Evolutionary conservation across 2,329 filamentous ascomycete species (phyloP), one percentile per base, ranked within the genome.

Genomic region (Gnomoniopsis sp.): DNA sequence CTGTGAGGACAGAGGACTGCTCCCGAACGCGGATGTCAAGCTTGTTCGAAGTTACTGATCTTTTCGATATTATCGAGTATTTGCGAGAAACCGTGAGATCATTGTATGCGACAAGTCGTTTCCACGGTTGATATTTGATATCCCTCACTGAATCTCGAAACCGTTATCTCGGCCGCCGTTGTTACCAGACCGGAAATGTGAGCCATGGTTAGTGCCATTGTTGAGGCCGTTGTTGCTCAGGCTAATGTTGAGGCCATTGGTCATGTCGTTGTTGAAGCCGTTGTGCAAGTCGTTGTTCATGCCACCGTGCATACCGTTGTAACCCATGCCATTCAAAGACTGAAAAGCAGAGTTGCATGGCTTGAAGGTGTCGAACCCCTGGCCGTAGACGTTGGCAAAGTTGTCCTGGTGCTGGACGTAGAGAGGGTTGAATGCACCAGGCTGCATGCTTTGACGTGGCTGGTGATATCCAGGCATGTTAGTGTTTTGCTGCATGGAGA

Each of bases 371-470:
- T 59, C 56, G 15, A 61, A 61, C 1, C 52, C 43, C 11, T 21
- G 23, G 26, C 57, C 34, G 33, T 53, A 62, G 2, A 57, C 30
- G 14, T 54, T 49, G 21, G 57, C 36, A 21, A 69, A 62, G 34
- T 63, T 68, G 48, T 72, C 69, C 55, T 64, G 65, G 48, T 66
- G 62, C 58, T 70, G 71, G 26, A 68, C 64, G 53, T 65, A 73
- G 17, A 74, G 71, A 8, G 72, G 72, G 49, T 74, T 73, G 51
- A 68, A 70, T 23, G 56, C 68, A 51, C 63, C 65, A 49, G 63
- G 52, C 10, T 67, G 57, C 57, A 59, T 48, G 10, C 43, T 57
- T 12, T 54, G 60, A 11, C 60, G 49, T 15, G 48, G 53, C 22
- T 59, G 60, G 22, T 53, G 51, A 22, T 56, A 62, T 17, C 44